Percentiles rank a stretch among this genome's conserved stretches.
Conservation (phyloP, 2,329 filamentous ascomycete species). For the Alternaria metachromatica region DNA sequence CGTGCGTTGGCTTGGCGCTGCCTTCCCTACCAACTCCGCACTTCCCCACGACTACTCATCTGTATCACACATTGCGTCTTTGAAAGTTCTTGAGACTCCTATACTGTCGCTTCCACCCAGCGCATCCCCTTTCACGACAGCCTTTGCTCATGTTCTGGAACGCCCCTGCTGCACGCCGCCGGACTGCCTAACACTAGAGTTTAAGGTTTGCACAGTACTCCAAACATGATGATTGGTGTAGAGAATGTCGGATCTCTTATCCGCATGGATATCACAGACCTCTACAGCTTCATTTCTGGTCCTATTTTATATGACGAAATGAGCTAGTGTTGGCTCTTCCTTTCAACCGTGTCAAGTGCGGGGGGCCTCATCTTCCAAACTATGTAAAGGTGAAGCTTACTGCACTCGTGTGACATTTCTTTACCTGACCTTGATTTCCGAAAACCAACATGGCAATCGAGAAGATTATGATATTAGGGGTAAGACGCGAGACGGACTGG, state of each 20-base stretch:
- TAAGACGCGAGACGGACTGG: conserved; percentile 15
- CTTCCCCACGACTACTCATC: neutral
- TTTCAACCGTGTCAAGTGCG: conserved; percentile 27
- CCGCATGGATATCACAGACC: neutral
- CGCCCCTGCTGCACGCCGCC: neutral
- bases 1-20: conserved; percentile 25
- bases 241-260: neutral
- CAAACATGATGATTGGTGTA: neutral
- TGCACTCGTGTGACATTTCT: neutral
- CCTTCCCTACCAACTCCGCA: neutral
- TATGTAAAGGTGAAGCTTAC: neutral
- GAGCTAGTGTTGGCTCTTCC: conserved; percentile 22
- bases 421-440: neutral
- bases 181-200: neutral
- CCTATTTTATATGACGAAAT: neutral
- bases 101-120: neutral
- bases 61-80: neutral
- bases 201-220: neutral
- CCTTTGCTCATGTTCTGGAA: neutral
- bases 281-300: neutral
- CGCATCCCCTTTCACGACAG: neutral
- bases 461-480: conserved; percentile 35
- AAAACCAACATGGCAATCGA: conserved; percentile 25
- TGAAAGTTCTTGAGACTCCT: neutral
- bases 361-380: conserved; percentile 7